Evolutionary conservation across 331 rosid genomes (phyloP).

Genomic region (Quercus lobata): DNA sequence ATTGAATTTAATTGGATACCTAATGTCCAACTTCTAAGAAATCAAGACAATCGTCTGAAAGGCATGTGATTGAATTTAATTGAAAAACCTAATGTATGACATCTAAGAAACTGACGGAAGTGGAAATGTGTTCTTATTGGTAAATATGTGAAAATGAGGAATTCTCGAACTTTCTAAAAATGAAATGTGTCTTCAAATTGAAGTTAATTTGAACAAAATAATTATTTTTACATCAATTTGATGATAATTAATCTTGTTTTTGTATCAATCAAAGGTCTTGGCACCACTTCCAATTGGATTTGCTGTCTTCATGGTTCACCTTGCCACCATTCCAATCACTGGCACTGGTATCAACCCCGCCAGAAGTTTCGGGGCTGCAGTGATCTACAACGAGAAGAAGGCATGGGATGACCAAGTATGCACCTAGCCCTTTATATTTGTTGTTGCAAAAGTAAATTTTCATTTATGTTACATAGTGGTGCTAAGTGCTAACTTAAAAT

Average conservation of each 20-base stretch:
- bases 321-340: slow-evolving; percentile 87
- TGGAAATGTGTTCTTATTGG: too few relatives aligned
- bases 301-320: slow-evolving; percentile 80
- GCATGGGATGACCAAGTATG: slow-evolving; percentile 81
- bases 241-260: background rate
- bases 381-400: slow-evolving; percentile 42
- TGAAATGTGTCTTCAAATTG: too few relatives aligned
- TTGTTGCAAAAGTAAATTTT: too few relatives aligned
- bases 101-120: too few relatives aligned
- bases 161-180: too few relatives aligned
- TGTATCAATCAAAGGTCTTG: slow-evolving; percentile 16
- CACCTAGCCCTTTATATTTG: background rate
- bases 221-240: background rate
- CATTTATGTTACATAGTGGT: background rate
- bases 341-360: slow-evolving; percentile 96
- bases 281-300: slow-evolving; percentile 96
- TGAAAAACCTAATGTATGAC: too few relatives aligned
- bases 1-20: too few relatives aligned
- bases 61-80: too few relatives aligned
- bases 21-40: too few relatives aligned
- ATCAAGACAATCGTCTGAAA: too few relatives aligned
- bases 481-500: background rate
- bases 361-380: slow-evolving; percentile 80
- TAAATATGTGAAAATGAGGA: too few relatives aligned
- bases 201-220: background rate